Evolutionary conservation across 169 alveolate genomes (phyloP), one percentile per base, ranked within the genome.

Genomic region (Babesia sp.): DNA sequence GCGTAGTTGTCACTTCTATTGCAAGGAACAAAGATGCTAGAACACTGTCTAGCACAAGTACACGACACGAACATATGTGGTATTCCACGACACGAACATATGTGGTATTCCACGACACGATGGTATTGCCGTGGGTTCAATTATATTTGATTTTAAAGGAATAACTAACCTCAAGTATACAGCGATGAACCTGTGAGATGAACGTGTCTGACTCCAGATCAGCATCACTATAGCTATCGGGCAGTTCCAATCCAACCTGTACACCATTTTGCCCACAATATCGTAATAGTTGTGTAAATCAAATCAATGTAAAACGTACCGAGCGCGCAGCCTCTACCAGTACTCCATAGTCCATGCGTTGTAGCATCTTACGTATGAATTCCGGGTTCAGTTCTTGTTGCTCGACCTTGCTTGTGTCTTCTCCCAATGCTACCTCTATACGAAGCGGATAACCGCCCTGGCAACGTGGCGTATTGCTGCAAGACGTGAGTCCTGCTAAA

Each of bases 401-500:
- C 69, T 81, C 91, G 33, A 77, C n/a, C 67, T 82, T 77, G 57
- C 71, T 68, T 66, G 89, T 44, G 59, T 61, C 81, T 24, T 76
- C 90, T 44, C 59, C 78, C 26, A 48, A 26, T 33, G 83, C 58
- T 33, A 80, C 31, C 71, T 39, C 48, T 24, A 89, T 55, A 50
- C 28, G 31, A 22, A 89, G 82, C 6, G 93, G 93, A 57, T 89
- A 89, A 12, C 93, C 93, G 29, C 76, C 84, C 31, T 56, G 42
- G 78, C 93, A 89, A 9, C 78, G 71, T 9, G 71, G 53, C 61
- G 70, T 82, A 68, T 89, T 89, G 85, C 93, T 89, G 67, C 55
- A 41, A 14, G 6, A 42, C 11, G 54, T 60, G 44, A 22, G 26
- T 34, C 14, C 54, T 22, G 39, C 9, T 12, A 34, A 12, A 0